Conservation (phyloP, 495 filamentous ascomycete genomes). For the Aspergillus incahuasiensis region DNA sequence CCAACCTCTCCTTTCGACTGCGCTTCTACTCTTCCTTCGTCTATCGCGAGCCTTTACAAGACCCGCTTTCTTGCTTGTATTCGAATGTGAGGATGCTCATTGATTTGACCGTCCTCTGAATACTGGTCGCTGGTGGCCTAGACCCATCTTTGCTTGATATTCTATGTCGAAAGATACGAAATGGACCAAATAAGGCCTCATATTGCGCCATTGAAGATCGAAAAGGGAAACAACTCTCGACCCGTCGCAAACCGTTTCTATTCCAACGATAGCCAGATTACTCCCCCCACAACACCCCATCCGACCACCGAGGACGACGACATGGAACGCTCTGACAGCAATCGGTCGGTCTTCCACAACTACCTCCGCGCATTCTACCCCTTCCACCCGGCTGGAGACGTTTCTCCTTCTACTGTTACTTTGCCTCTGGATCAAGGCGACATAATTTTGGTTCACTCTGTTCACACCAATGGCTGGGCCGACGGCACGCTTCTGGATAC, state of each 20-base stretch:
- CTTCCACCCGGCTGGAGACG: conserved; percentile 74
- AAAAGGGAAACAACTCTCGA: conserved; percentile 53
- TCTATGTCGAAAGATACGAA: conserved; percentile 12
- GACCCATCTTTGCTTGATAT: conserved; percentile 8
- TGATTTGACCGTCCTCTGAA: conserved; percentile 27
- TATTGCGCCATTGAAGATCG: conserved; percentile 71
- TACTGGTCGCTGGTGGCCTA: conserved; percentile 36
- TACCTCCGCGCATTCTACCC: conserved; percentile 95
- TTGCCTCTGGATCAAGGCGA: conserved; percentile 85
- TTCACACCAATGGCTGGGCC: conserved; percentile 98
- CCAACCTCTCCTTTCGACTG: conserved; percentile 1
- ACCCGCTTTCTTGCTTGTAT: neutral
- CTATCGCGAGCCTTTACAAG: neutral
- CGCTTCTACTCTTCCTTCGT: neutral
- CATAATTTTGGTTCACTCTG: conserved; percentile 89
- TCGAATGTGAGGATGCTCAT: conserved; percentile 29
- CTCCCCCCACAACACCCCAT: conserved; percentile 70
- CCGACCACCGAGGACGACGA: conserved; percentile 52
- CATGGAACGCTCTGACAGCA: conserved; percentile 41
- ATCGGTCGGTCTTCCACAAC: conserved; percentile 75
- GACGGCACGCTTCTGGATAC: conserved; percentile 91
- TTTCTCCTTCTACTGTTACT: conserved; percentile 73
- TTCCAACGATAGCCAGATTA: conserved; percentile 49
- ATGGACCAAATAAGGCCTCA: conserved; percentile 44
- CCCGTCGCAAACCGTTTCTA: conserved; percentile 25